These are phyloP conservation scores for Grammothele lineata DNA, from an alignment of 768 basidiomycete species.

Conservation along the genomic window DNA sequence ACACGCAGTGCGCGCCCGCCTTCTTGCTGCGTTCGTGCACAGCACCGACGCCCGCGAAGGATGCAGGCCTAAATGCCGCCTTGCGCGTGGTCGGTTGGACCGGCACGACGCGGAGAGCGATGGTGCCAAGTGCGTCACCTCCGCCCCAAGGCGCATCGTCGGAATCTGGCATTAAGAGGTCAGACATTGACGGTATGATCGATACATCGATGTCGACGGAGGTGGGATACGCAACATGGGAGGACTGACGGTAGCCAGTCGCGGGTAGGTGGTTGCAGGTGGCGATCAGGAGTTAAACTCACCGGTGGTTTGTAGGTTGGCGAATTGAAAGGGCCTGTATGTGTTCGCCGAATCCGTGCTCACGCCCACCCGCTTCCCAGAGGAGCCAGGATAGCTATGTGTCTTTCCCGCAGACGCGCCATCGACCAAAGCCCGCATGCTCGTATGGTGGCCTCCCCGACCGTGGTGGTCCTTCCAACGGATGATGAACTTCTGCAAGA, in stretches of 20 bases:
- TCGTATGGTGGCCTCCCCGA: background rate
- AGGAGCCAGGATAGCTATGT: background rate
- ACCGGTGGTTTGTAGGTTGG: constrained; percentile 5
- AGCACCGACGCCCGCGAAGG: background rate
- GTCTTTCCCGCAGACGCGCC: constrained; percentile 1
- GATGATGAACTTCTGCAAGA: constrained; percentile 4
- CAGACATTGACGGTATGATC: too few relatives aligned
- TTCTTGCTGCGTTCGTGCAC: constrained; percentile 13
- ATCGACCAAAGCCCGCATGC: constrained; percentile 2
- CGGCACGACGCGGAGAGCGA: constrained; percentile 7
- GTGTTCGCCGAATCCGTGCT: background rate
- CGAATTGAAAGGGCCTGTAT: constrained; percentile 11
- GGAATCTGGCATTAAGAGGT: constrained; percentile 2
- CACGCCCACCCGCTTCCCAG: constrained; percentile 1
- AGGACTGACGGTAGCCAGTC: background rate
- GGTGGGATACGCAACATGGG: background rate
- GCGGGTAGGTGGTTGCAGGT: too few relatives aligned
- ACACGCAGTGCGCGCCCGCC: constrained; percentile 10
- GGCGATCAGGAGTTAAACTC: too few relatives aligned
- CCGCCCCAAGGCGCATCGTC: constrained; percentile 4
- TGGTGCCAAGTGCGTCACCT: constrained; percentile 3
- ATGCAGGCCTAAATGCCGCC: background rate
- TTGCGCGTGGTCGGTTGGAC: background rate
- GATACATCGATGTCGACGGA: background rate
- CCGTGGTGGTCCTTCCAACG: constrained; percentile 8